These are phyloP conservation scores for Berberis thunbergii DNA, from an alignment of 164 flowering plant genomes.

Conservation along the genomic window DNA sequence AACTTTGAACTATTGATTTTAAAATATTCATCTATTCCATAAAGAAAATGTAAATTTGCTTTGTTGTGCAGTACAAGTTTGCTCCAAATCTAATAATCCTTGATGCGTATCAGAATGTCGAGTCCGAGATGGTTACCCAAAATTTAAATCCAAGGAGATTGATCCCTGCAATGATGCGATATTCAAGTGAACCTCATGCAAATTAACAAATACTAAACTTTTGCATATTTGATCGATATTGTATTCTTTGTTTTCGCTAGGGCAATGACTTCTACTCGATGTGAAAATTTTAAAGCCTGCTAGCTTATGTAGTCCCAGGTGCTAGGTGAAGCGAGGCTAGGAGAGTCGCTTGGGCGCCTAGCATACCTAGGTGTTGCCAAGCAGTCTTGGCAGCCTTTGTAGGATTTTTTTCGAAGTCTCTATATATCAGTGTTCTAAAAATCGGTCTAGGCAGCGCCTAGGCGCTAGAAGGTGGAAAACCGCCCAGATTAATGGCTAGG, in stretches of 20 bases:
- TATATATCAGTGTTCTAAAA: no score
- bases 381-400: no score
- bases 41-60: background rate
- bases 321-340: no score
- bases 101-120: conserved; percentile 99
- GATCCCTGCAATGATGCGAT: conserved; percentile 99
- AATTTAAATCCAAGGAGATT: conserved; percentile 85
- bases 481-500: no score
- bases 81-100: conserved; percentile 97
- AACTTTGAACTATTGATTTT: background rate
- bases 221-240: conserved; percentile 2
- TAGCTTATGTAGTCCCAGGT: no score
- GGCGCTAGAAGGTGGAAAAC: no score
- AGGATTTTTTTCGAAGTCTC: no score
- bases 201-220: conserved; percentile 40
- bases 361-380: no score
- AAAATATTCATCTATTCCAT: background rate
- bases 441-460: no score
- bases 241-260: conserved; percentile 1
- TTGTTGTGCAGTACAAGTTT: conserved; percentile 81
- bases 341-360: no score
- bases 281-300: no score
- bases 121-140: conserved; percentile 84
- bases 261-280: background rate
- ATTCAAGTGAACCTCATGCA: conserved; percentile 98